These are phyloP conservation scores for Kwoniella sp. DNA, from an alignment of 768 basidiomycete genomes.

Conservation along the genomic window DNA sequence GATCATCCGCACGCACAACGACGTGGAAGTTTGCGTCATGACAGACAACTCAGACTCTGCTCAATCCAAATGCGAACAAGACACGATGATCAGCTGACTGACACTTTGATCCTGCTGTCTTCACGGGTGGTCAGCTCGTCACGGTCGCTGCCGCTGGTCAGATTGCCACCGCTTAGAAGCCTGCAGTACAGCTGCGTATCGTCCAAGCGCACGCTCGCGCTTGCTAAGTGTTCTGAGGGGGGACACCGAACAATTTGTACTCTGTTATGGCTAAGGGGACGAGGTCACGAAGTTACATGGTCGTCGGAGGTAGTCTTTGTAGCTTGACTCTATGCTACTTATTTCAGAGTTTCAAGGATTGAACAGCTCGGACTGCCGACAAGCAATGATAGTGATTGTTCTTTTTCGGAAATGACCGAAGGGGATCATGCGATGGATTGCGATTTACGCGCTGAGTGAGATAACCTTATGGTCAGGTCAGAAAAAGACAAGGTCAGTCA, in stretches of 20 bases:
- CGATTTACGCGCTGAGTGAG: background rate
- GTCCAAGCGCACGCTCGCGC: background rate
- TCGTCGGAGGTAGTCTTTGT: background rate
- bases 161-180: background rate
- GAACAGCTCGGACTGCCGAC: too few species aligned
- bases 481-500: too few species aligned
- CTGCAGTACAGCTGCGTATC: background rate
- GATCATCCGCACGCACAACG: too few species aligned
- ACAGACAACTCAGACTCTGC: too few species aligned
- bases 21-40: too few species aligned
- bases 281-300: background rate
- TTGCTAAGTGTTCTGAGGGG: background rate
- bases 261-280: too few species aligned
- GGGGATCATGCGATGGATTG: too few species aligned
- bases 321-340: background rate
- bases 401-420: constrained; percentile 1
- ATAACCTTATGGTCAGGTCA: too few species aligned
- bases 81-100: background rate
- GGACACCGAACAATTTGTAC: too few species aligned
- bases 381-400: too few species aligned
- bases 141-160: constrained; percentile 1
- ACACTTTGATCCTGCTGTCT: background rate
- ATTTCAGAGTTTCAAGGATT: too few species aligned
- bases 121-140: background rate
- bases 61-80: too few species aligned